Evolutionary conservation across 495 filamentous ascomycete genomes (phyloP), one percentile per base, ranked within the genome.

Genomic region (Neurospora hispaniola): DNA sequence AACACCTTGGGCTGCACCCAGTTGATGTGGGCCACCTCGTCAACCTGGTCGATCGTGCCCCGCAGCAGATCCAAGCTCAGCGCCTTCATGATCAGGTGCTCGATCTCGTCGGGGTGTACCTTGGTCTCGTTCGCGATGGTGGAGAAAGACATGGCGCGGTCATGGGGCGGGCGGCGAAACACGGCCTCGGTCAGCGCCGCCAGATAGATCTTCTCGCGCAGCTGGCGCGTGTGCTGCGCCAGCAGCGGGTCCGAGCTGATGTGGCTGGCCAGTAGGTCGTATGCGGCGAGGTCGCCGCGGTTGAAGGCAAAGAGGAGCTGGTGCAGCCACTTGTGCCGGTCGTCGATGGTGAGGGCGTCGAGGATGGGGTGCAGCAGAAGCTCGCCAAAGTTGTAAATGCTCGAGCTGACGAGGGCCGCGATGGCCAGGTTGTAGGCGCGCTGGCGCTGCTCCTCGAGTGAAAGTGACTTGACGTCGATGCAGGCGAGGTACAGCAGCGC

Each of bases 331-430:
- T 85, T 81, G 42, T 89, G 88, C 70, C 88, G 84, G 62, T 83
- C 86, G 75, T 84, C 79, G 39, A 87, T 81, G 8, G 83, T 82
- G 71, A 99, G 87, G 8, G 92, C 89, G 78, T 97, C 91, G 71
- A 98, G 90, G 78, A 99, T 96, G 7, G 96, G 96, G 84, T 99
- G 96, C 73, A 98, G 89, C 27, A 99, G 90, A 6, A 99, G 93
- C 86, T 99, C 96, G 82, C 96, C 96, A 74, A 99, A 99, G 87
- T 98, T 99, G 88, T 98, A 98, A 84, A 98, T 98, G 74, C 88
- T 90, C 79, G 94, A 93, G 70, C 94, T 97, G 42, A 97, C 91
- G 11, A 99, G 87, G 14, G 96, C 96, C 23, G 96, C 94, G 68
- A 99, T 90, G 78, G 89, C 89, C 73, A 99, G 91, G 83, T 97